phyloP scores from a whole-genome alignment of 2,329 filamentous ascomycete species.

The Penicillium sp. region DNA sequence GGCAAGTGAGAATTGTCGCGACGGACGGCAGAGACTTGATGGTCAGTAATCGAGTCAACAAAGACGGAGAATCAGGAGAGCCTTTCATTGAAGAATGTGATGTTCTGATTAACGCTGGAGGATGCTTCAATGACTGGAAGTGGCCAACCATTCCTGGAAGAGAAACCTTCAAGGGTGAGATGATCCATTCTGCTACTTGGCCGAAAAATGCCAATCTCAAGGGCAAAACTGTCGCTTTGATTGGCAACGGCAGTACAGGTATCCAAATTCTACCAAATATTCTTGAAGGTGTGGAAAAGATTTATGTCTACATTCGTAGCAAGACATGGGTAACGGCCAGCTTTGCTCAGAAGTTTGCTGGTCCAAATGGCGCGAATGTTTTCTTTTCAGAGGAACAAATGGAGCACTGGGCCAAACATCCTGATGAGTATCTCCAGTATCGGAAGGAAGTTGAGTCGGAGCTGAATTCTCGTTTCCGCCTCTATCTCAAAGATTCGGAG shows the following conservation, averaged over 20 bases:
- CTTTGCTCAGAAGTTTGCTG: constrained; percentile 4
- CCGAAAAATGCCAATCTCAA: background rate
- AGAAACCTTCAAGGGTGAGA: background rate
- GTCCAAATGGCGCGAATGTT: constrained; percentile 1
- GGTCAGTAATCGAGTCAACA: background rate
- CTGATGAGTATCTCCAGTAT: constrained; percentile 3
- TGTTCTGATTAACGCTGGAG: background rate
- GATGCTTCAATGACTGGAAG: constrained; percentile 8
- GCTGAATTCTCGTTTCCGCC: constrained; percentile 2
- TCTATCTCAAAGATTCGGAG: background rate
- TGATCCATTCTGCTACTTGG: background rate
- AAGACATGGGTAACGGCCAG: constrained; percentile 5
- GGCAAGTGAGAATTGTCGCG: background rate
- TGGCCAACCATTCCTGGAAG: background rate
- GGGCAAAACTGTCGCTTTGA: background rate
- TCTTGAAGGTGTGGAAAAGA: background rate
- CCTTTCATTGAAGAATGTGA: background rate
- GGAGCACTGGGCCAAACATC: background rate
- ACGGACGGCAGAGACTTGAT: background rate
- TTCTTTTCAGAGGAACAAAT: constrained; percentile 1
- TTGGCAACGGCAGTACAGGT: background rate
- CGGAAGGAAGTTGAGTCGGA: constrained; percentile 4
- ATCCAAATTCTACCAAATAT: background rate
- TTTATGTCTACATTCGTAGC: background rate
- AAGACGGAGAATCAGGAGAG: background rate